Evolutionary conservation across 176 grass and related monocot genomes (phyloP), one percentile per base, ranked within the genome.

Genomic region (Bolboschoenus planiculmis): DNA sequence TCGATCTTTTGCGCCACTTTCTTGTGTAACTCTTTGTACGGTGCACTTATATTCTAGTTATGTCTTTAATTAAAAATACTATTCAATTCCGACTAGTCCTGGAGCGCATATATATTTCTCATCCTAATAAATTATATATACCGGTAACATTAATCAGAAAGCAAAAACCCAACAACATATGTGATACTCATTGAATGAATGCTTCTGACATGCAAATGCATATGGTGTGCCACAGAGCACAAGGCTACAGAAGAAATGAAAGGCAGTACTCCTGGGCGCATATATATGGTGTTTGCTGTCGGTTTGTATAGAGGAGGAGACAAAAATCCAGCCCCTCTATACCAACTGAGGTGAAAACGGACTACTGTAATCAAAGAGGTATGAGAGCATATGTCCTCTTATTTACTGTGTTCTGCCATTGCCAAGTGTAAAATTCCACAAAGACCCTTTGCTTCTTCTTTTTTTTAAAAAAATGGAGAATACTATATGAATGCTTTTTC

Each of bases 301-400:
- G 18, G 48, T 81, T 61, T 81, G 37, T 81, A 30, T 6, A 81
- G 34, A 79, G 78, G 29, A 56, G 54, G 54, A 80, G 78, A 80
- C 78, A 80, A 80, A 60, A 80, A 40, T 60, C 78, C 78, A 80
- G 54, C 53, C 51, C 56, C 47, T 57, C 78, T 80, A n/a, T n/a
- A 81, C 78, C 78, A 81, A 81, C 78, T 81, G 20, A 60, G 78
- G 31, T 21, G 20, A 80, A n/a, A 80, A 80, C 78, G 34, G 78
- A 50, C 78, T 57, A 50, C 78, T 57, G 78, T 80, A 56, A 40
- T 80, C 26, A 57, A 80, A 58, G 78, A 40, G 20, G 54, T 57
- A 58, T 11, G 24, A 31, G 10, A 34, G 55, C 53, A 61, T 34
- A 64, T 46, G 21, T 64, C 39, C 7, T 82, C 58, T 79, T 21